A percentile compares a stretch with the other conserved stretches of the same genome.
These are phyloP conservation scores for Mollisiaceae sp. DNA, from an alignment of 2,329 filamentous ascomycete species.

Conservation along the genomic window DNA sequence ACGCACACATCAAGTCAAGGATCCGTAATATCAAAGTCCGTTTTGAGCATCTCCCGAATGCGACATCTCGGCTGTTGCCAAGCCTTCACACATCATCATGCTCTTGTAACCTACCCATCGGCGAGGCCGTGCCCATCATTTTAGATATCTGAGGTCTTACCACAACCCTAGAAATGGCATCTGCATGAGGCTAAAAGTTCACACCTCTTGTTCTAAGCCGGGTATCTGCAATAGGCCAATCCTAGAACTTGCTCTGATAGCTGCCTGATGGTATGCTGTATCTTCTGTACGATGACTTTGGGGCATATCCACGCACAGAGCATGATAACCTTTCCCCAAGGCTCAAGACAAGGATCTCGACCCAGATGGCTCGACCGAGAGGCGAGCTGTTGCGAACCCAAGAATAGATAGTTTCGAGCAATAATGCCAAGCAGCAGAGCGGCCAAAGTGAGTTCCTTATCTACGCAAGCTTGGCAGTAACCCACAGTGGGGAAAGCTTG, in stretches of 20 bases:
- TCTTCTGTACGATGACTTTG: not conserved
- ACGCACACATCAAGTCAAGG: too few species aligned
- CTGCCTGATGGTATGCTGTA: not conserved
- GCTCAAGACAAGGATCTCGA: not conserved
- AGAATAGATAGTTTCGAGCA: not conserved
- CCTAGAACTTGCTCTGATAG: not conserved
- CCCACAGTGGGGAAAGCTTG: not conserved
- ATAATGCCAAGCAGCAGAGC: conserved; percentile 1
- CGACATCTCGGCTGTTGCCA: not conserved
- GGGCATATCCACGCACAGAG: not conserved
- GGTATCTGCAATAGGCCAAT: not conserved
- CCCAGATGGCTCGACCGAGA: not conserved
- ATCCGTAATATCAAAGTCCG: not conserved
- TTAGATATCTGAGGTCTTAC: not conserved
- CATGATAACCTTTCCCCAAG: not conserved
- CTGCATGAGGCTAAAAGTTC: conserved; percentile 5
- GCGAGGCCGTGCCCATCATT: not conserved
- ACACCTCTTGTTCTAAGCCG: not conserved
- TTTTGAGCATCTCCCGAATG: not conserved
- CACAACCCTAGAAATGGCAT: not conserved
- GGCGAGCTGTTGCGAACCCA: not conserved
- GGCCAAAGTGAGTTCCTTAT: not conserved
- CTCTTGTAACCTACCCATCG: not conserved
- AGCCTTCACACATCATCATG: not conserved
- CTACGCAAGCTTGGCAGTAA: not conserved